Percentiles rank a stretch among this genome's conserved stretches.
Conservation (phyloP, 192 early-diverging fungal genomes). For the Coemansia sp. region DNA sequence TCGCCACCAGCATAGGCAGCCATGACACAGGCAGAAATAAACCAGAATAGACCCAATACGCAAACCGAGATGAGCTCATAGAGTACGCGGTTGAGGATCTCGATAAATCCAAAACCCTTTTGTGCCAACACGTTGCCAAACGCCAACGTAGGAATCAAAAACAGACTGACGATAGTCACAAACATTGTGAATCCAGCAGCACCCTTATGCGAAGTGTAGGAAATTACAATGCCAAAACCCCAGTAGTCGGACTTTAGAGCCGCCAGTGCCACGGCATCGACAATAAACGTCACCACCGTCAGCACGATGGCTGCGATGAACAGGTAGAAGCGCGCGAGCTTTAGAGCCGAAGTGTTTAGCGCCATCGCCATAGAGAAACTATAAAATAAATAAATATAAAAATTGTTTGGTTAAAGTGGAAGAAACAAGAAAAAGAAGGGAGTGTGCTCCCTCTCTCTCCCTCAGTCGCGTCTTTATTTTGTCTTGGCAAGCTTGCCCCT, state of each 20-base stretch:
- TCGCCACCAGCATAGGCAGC: slow-evolving; percentile 28
- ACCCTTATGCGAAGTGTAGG: slow-evolving; percentile 12
- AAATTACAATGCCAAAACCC: neutral
- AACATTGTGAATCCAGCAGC: slow-evolving; percentile 53
- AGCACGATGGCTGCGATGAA: slow-evolving; percentile 28
- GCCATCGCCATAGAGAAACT: neutral
- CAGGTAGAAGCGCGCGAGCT: slow-evolving; percentile 38
- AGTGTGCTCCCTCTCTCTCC: neutral
- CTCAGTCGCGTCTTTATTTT: neutral
- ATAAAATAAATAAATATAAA: slow-evolving; percentile 4
- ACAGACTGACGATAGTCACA: slow-evolving; percentile 34
- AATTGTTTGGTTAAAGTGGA: neutral
- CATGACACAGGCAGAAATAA: slow-evolving; percentile 43
- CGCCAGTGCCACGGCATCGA: slow-evolving; percentile 39
- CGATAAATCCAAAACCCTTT: slow-evolving; percentile 17
- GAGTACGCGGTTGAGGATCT: slow-evolving; percentile 27
- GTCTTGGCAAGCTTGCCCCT: neutral
- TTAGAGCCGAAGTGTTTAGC: slow-evolving; percentile 18
- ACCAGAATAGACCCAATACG: slow-evolving; percentile 29
- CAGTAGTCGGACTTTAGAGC: slow-evolving; percentile 12
- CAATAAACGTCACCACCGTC: slow-evolving; percentile 41
- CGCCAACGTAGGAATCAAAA: slow-evolving; percentile 25
- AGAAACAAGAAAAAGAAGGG: slow-evolving; percentile 4
- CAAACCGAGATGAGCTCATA: slow-evolving; percentile 18
- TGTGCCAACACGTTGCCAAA: slow-evolving; percentile 27